Evolutionary conservation across 2,329 filamentous ascomycete species (phyloP).

Genomic region (Colletotrichum sp.): DNA sequence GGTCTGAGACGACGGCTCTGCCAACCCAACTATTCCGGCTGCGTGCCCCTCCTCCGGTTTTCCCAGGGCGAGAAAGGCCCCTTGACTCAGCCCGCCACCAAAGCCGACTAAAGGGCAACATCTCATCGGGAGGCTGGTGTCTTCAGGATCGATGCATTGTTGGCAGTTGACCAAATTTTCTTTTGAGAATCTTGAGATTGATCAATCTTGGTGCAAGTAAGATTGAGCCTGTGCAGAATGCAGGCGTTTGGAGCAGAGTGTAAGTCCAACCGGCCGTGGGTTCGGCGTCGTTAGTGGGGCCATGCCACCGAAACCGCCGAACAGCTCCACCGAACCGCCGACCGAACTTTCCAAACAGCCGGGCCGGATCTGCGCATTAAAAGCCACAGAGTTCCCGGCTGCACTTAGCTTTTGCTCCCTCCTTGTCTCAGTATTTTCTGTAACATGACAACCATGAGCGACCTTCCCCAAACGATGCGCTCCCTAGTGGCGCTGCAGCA

Average conservation of each 20-base stretch:
- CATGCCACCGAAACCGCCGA: neutral
- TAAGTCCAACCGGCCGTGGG: neutral
- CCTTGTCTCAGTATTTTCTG: neutral
- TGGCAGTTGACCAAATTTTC: neutral
- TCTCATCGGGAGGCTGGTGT: neutral
- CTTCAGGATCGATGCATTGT: neutral
- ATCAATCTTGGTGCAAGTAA: neutral
- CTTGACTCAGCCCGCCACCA: conserved; percentile 20
- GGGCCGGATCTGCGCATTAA: neutral
- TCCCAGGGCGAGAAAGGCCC: conserved; percentile 7
- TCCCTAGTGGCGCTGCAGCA: conserved; percentile 45
- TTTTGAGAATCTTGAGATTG: neutral
- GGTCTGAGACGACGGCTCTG: neutral
- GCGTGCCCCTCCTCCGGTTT: conserved; percentile 5
- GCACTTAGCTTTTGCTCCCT: neutral
- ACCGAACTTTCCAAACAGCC: neutral
- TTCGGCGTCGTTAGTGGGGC: conserved; percentile 14
- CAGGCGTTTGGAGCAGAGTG: neutral
- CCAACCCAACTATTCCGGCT: neutral
- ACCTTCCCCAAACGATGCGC: conserved; percentile 44
- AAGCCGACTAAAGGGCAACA: conserved; percentile 5
- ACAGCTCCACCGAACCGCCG: conserved; percentile 3
- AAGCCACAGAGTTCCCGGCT: neutral
- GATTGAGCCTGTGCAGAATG: neutral
- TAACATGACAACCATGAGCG: conserved; percentile 25